Base-by-base conservation (phyloP, 345 rosid species). In the Leavenworthia alabamica region DNA sequence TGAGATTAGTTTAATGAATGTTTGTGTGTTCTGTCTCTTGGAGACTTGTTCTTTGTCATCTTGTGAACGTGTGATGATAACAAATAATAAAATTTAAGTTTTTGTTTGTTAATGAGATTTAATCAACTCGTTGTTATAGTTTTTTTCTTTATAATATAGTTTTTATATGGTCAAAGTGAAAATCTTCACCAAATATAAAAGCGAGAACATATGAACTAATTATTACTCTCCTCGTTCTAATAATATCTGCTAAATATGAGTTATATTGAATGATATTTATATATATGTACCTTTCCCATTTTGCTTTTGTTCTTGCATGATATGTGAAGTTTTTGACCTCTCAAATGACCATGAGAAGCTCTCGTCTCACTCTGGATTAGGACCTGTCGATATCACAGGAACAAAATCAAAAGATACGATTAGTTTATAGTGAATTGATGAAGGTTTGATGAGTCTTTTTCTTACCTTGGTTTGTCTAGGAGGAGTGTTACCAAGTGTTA, bases 351-450 rank as follows among this genome's bases (percentile, higher is more conserved):
- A 94, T n/a, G 90, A 62, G 77, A 94, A 94, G 73, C 89, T 86
- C 81, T 90, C 99, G 1, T 90, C 93, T 95, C 97, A 94, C 41
- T 94, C 99, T 1, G 99, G 99, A 75, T 88, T 90, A 16, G 95
- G 95, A 47, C 97, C 99, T 3, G 95, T 90, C 17, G 97, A 88
- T 39, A 88, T 86, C 67, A 94, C 80, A 97, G 90, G 53, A n/a
- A 37, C 27, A 27, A 20, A 7, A 20, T 7, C 8, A 1, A 37
- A 62, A n/a, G 19, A 49, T 31, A n/a, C 20, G 0, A 33, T 57
- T 64, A n/a, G 26, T 54, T 31, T 61, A 14, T 4, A 43, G 36
- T 33, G 8, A 16, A 3, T 19, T 52, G 22, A 53, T 10, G 6
- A 22, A 16, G 26, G 5, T 8, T 28, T 22, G 22, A 54, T 13